Evolutionary conservation across 2,329 filamentous ascomycete species (phyloP).

Genomic region (Basipetospora chlamydospora): DNA sequence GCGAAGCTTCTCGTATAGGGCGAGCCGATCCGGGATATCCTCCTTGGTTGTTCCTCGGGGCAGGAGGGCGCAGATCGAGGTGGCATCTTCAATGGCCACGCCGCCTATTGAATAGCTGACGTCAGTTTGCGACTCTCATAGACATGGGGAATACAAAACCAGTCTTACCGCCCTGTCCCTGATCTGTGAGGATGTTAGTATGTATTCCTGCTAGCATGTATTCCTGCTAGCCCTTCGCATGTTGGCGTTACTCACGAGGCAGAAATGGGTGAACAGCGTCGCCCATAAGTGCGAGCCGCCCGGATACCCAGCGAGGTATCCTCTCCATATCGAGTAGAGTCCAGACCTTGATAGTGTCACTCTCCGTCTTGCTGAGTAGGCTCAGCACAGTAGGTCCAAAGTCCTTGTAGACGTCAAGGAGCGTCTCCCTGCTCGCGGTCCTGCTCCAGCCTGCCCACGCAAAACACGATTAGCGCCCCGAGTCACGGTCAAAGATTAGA

Average conservation of each 20-base stretch:
- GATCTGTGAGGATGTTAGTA: conserved; percentile 9
- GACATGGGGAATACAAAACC: too few relatives aligned
- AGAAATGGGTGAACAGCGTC: conserved; percentile 57
- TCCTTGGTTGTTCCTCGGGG: conserved; percentile 24
- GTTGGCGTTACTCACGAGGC: conserved; percentile 26
- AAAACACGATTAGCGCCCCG: too few relatives aligned
- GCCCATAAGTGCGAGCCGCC: conserved; percentile 41
- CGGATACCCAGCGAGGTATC: conserved; percentile 39
- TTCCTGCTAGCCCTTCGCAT: too few relatives aligned
- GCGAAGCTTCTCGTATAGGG: conserved; percentile 43
- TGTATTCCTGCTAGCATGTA: too few relatives aligned
- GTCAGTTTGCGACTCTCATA: conserved; percentile 22
- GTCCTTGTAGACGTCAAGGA: conserved; percentile 23
- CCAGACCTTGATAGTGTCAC: conserved; percentile 37
- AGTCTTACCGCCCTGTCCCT: conserved; percentile 22
- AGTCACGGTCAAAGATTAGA: too few relatives aligned
- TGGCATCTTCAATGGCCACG: conserved; percentile 54
- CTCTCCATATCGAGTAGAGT: conserved; percentile 46
- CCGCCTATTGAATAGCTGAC: conserved; percentile 43
- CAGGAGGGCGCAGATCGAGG: conserved; percentile 41
- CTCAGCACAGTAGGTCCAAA: conserved; percentile 26
- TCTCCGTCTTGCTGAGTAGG: conserved; percentile 27
- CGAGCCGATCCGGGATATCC: conserved; percentile 39
- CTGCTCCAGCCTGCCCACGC: conserved; percentile 23
- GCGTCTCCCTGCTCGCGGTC: conserved; percentile 18